phyloP scores from a whole-genome alignment of 1,284 basidiomycete genomes.

The Irpex rosettiformis region DNA sequence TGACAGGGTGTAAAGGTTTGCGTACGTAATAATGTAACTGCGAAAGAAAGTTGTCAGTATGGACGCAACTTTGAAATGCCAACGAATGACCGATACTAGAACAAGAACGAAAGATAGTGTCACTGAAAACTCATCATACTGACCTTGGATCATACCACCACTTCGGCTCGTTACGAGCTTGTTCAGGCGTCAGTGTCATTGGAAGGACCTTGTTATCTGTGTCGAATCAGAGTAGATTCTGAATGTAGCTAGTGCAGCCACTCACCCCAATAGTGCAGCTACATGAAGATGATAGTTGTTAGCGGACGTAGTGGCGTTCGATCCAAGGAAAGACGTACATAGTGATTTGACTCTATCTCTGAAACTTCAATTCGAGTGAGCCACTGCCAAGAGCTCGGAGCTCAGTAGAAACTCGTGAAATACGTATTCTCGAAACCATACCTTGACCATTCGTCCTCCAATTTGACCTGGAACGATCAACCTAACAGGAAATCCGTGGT shows the following conservation, averaged over 20 bases:
- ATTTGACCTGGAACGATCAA: conserved; percentile 65
- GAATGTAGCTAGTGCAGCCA: not conserved
- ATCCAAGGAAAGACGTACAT: conserved; percentile 30
- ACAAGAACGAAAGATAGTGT: too few relatives aligned
- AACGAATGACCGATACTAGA: too few relatives aligned
- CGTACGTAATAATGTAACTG: conserved; percentile 43
- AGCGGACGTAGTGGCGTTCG: not conserved
- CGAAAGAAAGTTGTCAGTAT: not conserved
- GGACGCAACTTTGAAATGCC: not conserved
- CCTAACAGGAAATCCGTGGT: conserved; percentile 66
- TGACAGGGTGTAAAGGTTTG: conserved; percentile 9
- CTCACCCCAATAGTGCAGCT: conserved; percentile 18
- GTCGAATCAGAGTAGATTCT: not conserved
- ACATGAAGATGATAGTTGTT: not conserved
- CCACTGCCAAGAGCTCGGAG: conserved; percentile 44
- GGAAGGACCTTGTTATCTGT: conserved; percentile 65
- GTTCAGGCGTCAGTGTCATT: conserved; percentile 50
- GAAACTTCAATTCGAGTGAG: conserved; percentile 56
- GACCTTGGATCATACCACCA: conserved; percentile 67
- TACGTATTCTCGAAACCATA: too few relatives aligned
- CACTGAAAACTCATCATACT: too few relatives aligned
- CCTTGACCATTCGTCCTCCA: conserved; percentile 51
- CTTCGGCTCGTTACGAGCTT: conserved; percentile 49
- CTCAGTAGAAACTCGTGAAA: too few relatives aligned
- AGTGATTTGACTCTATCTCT: conserved; percentile 50